Conservation (phyloP, 2,329 filamentous ascomycete species). For the Hymenoscyphus linearis region DNA sequence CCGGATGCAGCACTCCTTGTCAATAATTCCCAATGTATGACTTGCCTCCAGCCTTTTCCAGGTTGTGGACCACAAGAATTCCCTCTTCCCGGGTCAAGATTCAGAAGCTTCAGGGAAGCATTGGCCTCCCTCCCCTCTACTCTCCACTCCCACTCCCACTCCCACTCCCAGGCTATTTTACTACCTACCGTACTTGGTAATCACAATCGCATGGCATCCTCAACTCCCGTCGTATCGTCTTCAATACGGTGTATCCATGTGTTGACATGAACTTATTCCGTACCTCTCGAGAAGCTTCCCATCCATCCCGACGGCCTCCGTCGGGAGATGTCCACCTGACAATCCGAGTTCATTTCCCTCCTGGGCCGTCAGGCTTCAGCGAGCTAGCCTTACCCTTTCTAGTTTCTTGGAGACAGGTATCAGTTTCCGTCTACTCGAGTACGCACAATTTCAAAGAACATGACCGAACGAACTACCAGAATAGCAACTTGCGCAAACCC, state of each 20-base stretch:
- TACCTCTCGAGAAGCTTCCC: background rate
- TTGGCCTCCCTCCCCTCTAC: background rate
- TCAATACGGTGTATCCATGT: background rate
- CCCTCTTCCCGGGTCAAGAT: background rate
- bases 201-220: background rate
- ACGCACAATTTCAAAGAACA: background rate
- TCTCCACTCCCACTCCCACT: background rate
- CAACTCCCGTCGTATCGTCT: background rate
- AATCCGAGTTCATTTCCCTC: background rate
- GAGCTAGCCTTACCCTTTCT: background rate
- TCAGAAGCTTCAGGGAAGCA: background rate
- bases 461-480: background rate
- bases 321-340: background rate
- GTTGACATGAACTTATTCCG: background rate
- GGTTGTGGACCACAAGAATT: background rate
- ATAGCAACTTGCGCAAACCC: background rate
- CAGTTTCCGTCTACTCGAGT: too few relatives aligned
- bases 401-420: background rate
- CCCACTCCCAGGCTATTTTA: too few relatives aligned
- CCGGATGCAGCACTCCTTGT: background rate
- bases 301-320: background rate
- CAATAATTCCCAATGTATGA: background rate
- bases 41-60: constrained; percentile 1
- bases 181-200: too few relatives aligned
- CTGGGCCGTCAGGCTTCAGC: background rate